phyloP scores from a whole-genome alignment of 129 eudicot genomes.

The Artemisia argyi region DNA sequence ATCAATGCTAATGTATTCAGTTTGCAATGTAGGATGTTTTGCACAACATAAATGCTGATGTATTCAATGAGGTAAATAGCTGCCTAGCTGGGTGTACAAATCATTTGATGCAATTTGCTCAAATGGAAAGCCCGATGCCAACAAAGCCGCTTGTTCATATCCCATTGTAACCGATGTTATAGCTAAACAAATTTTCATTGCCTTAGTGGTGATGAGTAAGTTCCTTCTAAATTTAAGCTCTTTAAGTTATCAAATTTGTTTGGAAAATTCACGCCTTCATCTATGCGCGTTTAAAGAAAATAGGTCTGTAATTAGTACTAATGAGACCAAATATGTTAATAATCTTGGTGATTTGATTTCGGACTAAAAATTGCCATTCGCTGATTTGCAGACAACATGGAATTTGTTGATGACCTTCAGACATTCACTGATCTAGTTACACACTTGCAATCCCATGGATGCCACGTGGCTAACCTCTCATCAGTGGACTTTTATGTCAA shows the following conservation, averaged over 20 bases:
- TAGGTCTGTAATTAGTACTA: neutral
- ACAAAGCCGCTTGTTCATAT: conserved; percentile 47
- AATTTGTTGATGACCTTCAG: conserved; percentile 81
- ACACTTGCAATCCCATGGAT: conserved; percentile 64
- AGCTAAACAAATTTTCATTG: conserved; percentile 56
- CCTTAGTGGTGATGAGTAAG: no score
- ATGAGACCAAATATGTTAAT: neutral
- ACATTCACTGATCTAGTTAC: conserved; percentile 76
- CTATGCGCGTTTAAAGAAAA: neutral
- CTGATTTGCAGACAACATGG: conserved; percentile 70
- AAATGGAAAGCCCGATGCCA: conserved; percentile 39
- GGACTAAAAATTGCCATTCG: neutral
- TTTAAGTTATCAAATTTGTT: neutral
- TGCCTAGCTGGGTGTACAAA: conserved; percentile 78
- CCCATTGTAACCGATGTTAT: conserved; percentile 50
- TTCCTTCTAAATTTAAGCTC: no score
- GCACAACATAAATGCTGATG: conserved; percentile 51
- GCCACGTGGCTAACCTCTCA: conserved; percentile 81
- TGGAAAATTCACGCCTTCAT: neutral
- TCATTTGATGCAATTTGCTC: conserved; percentile 60
- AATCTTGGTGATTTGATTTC: neutral
- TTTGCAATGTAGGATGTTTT: conserved; percentile 56
- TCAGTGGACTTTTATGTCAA: conserved; percentile 77
- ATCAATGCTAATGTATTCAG: neutral
- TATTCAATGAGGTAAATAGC: conserved; percentile 51